Conservation (phyloP, 179 eudicot species). For the Drosera spatulata region DNA sequence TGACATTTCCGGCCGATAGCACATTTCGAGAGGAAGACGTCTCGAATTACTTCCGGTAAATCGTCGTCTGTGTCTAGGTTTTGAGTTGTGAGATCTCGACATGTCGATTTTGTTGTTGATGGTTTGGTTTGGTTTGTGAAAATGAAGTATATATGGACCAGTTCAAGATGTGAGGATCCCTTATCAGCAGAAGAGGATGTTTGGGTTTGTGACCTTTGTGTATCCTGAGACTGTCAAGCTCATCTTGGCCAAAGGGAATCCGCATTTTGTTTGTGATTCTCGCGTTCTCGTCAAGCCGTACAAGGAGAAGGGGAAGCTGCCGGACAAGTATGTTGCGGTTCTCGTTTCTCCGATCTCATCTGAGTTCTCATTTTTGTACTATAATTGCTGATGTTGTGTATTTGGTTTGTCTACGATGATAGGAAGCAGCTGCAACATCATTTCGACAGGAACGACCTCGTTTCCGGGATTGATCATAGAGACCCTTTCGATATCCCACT, state of each 20-base stretch:
- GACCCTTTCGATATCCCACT: slow-evolving; percentile 52
- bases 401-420: neutral
- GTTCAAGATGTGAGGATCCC: slow-evolving; percentile 94
- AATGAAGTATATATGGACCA: slow-evolving; percentile 60
- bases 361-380: no score
- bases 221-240: slow-evolving; percentile 72
- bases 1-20: slow-evolving; percentile 44
- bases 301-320: slow-evolving; percentile 85
- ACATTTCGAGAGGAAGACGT: slow-evolving; percentile 92
- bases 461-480: slow-evolving; percentile 39
- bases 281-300: slow-evolving; percentile 92
- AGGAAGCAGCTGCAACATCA: slow-evolving; percentile 73
- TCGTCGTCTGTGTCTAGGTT: neutral
- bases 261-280: slow-evolving; percentile 80
- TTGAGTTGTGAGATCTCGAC: neutral
- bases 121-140: no score
- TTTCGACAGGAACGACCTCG: slow-evolving; percentile 48
- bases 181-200: slow-evolving; percentile 88
- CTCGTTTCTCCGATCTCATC: no score
- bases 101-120: no score
- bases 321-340: slow-evolving; percentile 42
- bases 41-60: slow-evolving; percentile 63
- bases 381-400: neutral
- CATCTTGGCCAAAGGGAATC: slow-evolving; percentile 84
- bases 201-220: slow-evolving; percentile 79